Evolutionary conservation across 2,329 filamentous ascomycete species (phyloP).

Genomic region (Sporothrix curviconia): DNA sequence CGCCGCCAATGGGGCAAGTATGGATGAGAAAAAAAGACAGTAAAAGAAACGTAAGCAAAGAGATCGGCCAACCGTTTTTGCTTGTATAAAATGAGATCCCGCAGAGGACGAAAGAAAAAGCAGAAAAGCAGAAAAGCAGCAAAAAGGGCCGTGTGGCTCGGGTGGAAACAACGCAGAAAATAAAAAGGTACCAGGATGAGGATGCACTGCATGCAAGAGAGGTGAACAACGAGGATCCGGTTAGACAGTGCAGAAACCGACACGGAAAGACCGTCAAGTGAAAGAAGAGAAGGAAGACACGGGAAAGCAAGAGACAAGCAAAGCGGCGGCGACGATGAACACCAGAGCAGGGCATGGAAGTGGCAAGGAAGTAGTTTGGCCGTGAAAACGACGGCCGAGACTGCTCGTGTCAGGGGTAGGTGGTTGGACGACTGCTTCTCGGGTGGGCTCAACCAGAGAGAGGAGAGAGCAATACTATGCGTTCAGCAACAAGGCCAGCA

Average conservation of each 20-base stretch:
- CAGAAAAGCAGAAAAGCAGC: not conserved
- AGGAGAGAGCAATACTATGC: no score
- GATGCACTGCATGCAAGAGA: not conserved
- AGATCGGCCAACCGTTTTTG: slow-evolving; percentile 2
- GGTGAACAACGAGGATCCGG: not conserved
- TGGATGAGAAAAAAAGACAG: not conserved
- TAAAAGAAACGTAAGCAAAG: not conserved
- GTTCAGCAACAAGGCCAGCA: not conserved
- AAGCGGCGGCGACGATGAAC: not conserved
- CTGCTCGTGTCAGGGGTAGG: not conserved
- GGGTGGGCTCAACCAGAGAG: no score
- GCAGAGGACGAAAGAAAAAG: not conserved
- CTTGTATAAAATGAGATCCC: slow-evolving; percentile 4
- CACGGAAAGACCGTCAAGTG: not conserved
- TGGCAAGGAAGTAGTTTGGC: not conserved
- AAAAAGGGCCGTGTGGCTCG: not conserved
- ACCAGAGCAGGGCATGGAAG: no score
- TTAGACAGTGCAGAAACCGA: not conserved
- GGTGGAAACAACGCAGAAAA: not conserved
- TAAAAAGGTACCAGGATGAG: not conserved
- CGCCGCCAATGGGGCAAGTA: no score
- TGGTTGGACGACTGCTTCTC: not conserved
- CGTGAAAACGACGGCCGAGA: not conserved
- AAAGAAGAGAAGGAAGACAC: not conserved
- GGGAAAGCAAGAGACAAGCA: not conserved